Evolutionary conservation across 2,329 filamentous ascomycete species (phyloP).

Genomic region (Aaosphaeria arxii): DNA sequence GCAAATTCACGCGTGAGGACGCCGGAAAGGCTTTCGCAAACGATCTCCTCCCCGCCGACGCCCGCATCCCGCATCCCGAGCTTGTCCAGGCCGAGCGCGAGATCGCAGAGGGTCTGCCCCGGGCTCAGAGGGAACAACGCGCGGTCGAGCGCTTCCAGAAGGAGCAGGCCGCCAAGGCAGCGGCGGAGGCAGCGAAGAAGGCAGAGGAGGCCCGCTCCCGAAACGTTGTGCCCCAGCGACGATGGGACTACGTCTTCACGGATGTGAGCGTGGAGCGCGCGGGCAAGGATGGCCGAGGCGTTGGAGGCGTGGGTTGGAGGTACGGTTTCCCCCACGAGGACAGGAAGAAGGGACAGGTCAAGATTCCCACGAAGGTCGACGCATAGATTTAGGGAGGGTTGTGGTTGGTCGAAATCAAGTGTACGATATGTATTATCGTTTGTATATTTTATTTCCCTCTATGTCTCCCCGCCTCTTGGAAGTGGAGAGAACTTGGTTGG

Average conservation of each 20-base stretch:
- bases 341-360: conserved; percentile 60
- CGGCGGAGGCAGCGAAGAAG: conserved; percentile 41
- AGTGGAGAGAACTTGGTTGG: too few species aligned
- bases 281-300: conserved; percentile 53
- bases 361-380: conserved; percentile 61
- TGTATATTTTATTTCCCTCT: too few species aligned
- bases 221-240: conserved; percentile 45
- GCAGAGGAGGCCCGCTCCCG: conserved; percentile 45
- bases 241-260: conserved; percentile 61
- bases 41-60: conserved; percentile 59
- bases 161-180: conserved; percentile 34
- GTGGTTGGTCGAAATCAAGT: background rate
- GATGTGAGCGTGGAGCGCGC: conserved; percentile 56
- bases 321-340: conserved; percentile 63
- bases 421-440: background rate
- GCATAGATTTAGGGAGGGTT: conserved; percentile 20
- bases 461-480: too few species aligned
- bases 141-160: conserved; percentile 25
- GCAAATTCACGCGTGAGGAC: conserved; percentile 63
- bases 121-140: conserved; percentile 32
- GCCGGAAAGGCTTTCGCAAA: conserved; percentile 61
- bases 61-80: conserved; percentile 63
- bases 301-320: conserved; percentile 54
- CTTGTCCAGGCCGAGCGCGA: conserved; percentile 48
- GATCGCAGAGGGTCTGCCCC: conserved; percentile 20